Evolutionary conservation across 306 rosid species (phyloP).

Genomic region (Vigna trinervia): DNA sequence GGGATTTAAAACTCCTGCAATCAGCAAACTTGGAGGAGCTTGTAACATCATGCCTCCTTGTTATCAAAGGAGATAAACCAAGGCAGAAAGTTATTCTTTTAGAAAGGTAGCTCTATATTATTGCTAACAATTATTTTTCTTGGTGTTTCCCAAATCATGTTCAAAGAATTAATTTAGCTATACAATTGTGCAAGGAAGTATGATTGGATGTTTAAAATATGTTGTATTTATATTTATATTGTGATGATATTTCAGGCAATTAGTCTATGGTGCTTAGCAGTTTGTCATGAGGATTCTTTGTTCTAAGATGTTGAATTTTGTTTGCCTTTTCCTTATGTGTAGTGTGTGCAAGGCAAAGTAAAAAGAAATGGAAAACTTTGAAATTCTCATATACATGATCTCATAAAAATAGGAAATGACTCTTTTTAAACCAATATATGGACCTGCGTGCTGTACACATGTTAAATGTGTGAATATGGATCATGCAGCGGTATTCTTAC

Average conservation of each 20-base stretch:
- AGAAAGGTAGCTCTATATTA: slow-evolving; percentile 62
- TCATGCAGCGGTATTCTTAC: no score
- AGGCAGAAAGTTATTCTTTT: slow-evolving; percentile 80
- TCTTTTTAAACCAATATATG: not conserved
- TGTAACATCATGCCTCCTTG: slow-evolving; percentile 67
- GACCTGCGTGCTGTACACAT: not conserved
- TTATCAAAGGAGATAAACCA: slow-evolving; percentile 73
- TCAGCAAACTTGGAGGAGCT: slow-evolving; percentile 73
- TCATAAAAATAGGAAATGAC: slow-evolving; percentile 15
- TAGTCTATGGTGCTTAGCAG: slow-evolving; percentile 5
- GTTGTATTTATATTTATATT: not conserved
- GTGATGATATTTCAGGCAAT: slow-evolving; percentile 4
- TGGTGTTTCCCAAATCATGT: not conserved
- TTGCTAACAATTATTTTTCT: not conserved
- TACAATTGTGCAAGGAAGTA: no score
- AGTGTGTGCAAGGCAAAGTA: not conserved
- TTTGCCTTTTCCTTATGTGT: not conserved
- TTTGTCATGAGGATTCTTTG: not conserved
- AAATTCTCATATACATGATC: not conserved
- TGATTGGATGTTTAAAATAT: slow-evolving; percentile 20
- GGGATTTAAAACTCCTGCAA: slow-evolving; percentile 74
- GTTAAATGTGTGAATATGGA: slow-evolving; percentile 19
- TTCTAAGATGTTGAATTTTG: not conserved
- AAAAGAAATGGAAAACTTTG: not conserved
- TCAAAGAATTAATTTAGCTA: not conserved